Base-by-base conservation (phyloP, 805 yeast genomes). In the Yamadazyma insecticola region DNA sequence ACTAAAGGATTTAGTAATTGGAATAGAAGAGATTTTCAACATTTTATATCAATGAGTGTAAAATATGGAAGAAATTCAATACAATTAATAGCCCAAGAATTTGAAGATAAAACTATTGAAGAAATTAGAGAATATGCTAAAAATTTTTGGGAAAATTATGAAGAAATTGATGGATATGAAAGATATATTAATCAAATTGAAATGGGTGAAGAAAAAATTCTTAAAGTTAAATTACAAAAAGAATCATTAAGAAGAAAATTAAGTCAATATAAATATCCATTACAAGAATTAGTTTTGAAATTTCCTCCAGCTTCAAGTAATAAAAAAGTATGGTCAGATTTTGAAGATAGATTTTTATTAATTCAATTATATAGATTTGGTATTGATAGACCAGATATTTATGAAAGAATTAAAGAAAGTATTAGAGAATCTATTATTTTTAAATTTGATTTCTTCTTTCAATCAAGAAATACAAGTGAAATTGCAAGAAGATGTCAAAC, bases 121-220 rank as follows among this genome's bases (percentile, higher is more conserved):
- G 96, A 92, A 39, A 84, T 90, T 9, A 57, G 76, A 36, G 80
- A 74, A 22, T 92, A 90, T 53, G 78, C 89, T 9, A 68, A 70
- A 31, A 81, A 72, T 7, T 92, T 92, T 55, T 92, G 97, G 98
- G 48, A 70, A 16, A 72, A 81, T 31, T 81, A 77, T 48, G 67
- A 74, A 29, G 84, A 80, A 44, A 81, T 92, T 40, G 97, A 90
- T 20, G 95, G 96, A 8, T 81, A 80, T 57, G 98, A 92, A 44
- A 74, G 85, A 41, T 86, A 81, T 55, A 59, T 89, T 32, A 65
- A 72, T 13, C 90, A 80, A 47, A 86, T 92, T 39, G 95, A 88
- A 49, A 70, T 74, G 3, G 98, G 97, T 11, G 97, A 92, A 52
- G 96, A 88, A 39, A 82, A 74, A 53, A 72, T 84, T 16, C 65